Evolutionary conservation across 805 yeast genomes (phyloP), one percentile per base, ranked within the genome.

Genomic region (Barnettozyma californica): DNA sequence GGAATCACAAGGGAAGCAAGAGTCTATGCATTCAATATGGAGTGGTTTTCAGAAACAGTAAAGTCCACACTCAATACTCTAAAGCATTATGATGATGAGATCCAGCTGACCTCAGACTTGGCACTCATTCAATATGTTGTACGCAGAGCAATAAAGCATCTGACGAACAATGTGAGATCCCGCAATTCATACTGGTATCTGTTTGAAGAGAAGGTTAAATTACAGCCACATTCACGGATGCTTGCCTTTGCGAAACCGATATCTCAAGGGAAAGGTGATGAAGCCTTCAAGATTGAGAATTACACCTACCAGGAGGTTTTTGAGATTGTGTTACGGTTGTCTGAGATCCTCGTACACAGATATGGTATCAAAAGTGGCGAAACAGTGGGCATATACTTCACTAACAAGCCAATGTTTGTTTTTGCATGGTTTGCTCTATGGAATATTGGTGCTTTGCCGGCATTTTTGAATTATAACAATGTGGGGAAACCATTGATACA

Each of bases 371-470:
- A 79, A 18, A 67, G 80, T 13, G 82, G 83, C 38, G 87, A 87
- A 54, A 75, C 81, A 9, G 79, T 92, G 41, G 95, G 87, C 0
- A 59, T 92, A 40, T 84, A 83, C 59, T 84, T 80, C 61, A 84
- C 87, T 60, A 91, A 91, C 66, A 88, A 85, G 62, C 96, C 96
- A 2, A 69, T 89, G 53, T 87, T 87, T 58, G 67, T 91, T 14
- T 74, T 90, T 46, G 62, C 86, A 37, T 87, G 96, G 95, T 74
- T 87, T 47, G 86, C 96, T 0, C 67, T 86, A 43, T 91, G 97
- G 97, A 87, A 88, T 59, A 73, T 91, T 46, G 97, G 97, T 39
- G 96, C 96, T 1, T 66, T 75, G 9, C 97, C 97, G 0, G 90
- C 96, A 0, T 85, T 92, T 57, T 69, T 92, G 59, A 91, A 91